A percentile compares a stretch with the other conserved stretches of the same genome.
Conservation (phyloP, 257 asterid genomes). For the Ilex aquifolium region DNA sequence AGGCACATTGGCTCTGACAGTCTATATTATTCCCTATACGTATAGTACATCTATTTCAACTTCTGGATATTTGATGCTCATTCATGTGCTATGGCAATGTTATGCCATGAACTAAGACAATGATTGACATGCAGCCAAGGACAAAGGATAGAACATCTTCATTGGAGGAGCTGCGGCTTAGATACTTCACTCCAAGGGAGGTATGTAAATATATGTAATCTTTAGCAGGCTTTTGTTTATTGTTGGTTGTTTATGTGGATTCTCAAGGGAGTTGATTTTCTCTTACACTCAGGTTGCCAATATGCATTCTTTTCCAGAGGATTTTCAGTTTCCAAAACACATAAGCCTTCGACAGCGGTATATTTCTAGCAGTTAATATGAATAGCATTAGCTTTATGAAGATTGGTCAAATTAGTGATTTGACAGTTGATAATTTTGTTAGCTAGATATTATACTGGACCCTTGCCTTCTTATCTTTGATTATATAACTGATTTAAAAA, state of each 20-base stretch:
- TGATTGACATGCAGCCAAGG: conserved; percentile 42
- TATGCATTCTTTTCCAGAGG: conserved; percentile 76
- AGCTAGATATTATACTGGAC: no score
- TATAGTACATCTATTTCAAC: no score
- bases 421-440: no score
- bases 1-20: no score
- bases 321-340: conserved; percentile 67
- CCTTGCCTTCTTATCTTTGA: no score
- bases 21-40: no score
- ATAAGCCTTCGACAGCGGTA: conserved; percentile 86
- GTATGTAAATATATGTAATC: conserved; percentile 30
- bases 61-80: no score
- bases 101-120: neutral
- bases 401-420: no score
- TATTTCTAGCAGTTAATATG: conserved; percentile 5
- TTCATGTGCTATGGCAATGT: neutral
- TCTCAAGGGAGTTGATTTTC: conserved; percentile 9
- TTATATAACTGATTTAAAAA: no score
- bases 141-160: conserved; percentile 30
- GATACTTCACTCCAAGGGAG: conserved; percentile 97
- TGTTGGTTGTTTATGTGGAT: neutral
- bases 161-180: conserved; percentile 50
- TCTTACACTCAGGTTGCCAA: conserved; percentile 63
- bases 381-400: no score
- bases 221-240: no score